These are phyloP conservation scores for Eragrostis curvula DNA, from an alignment of 176 grass and related monocot genomes.

Conservation along the genomic window DNA sequence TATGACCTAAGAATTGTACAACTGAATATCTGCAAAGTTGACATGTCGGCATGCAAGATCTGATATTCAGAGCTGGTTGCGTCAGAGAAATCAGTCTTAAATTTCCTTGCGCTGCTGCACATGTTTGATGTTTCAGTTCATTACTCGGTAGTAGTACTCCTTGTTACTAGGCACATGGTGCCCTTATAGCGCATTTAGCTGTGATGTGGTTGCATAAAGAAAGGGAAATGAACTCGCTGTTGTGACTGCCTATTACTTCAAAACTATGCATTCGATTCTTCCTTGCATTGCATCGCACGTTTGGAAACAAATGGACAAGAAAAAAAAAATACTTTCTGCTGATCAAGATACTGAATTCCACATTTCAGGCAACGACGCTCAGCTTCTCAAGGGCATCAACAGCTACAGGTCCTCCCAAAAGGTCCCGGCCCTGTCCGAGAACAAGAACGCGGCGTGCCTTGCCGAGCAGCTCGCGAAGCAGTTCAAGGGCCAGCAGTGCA, in stretches of 20 bases:
- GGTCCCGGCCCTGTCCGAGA: slow-evolving; percentile 70
- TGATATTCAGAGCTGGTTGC: slow-evolving; percentile 5
- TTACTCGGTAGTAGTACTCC: too few species aligned
- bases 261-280: too few species aligned
- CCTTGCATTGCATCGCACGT: neutral
- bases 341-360: neutral
- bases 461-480: slow-evolving; percentile 81
- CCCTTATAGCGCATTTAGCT: too few species aligned
- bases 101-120: too few species aligned
- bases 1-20: neutral
- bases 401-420: slow-evolving; percentile 76
- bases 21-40: neutral
- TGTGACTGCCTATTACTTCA: too few species aligned
- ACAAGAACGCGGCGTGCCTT: slow-evolving; percentile 77
- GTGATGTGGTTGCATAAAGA: too few species aligned
- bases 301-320: neutral
- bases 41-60: slow-evolving; percentile 35
- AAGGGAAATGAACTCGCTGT: too few species aligned
- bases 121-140: too few species aligned
- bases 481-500: slow-evolving; percentile 81
- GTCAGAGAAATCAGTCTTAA: neutral
- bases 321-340: neutral
- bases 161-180: too few species aligned
- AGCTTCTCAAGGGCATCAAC: slow-evolving; percentile 91
- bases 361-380: slow-evolving; percentile 54